A percentile compares a stretch with the other conserved stretches of the same genome.
These are phyloP conservation scores for Solioccasus polychromus DNA, from an alignment of 768 basidiomycete genomes.

Conservation along the genomic window DNA sequence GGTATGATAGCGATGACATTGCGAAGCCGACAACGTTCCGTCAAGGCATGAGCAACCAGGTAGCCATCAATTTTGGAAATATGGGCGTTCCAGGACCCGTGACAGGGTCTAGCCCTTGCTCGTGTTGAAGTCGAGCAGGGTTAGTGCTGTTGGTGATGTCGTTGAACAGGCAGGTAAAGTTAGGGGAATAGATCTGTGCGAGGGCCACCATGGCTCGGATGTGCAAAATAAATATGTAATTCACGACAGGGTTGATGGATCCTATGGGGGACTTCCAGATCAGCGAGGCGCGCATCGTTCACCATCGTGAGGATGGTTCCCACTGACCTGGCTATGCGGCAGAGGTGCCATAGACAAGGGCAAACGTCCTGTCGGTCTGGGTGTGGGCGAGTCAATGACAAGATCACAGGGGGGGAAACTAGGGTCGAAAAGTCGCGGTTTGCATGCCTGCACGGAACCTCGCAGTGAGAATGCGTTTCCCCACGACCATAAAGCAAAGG, in stretches of 20 bases:
- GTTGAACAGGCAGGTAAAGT: conserved; percentile 42
- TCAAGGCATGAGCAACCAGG: conserved; percentile 32
- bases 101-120: conserved; percentile 32
- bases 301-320: conserved; percentile 58
- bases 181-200: conserved; percentile 38
- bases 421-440: conserved; percentile 56
- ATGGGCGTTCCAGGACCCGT: conserved; percentile 53
- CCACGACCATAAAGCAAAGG: not conserved
- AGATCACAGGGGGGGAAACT: conserved; percentile 34
- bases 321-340: conserved; percentile 62
- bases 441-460: conserved; percentile 16
- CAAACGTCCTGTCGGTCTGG: conserved; percentile 39
- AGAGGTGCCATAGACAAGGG: conserved; percentile 50
- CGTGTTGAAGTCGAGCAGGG: conserved; percentile 35
- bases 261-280: conserved; percentile 47
- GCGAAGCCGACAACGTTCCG: not conserved
- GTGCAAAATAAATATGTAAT: not conserved
- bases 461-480: not conserved
- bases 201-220: conserved; percentile 9
- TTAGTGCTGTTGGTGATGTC: conserved; percentile 47
- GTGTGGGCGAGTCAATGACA: conserved; percentile 6
- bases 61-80: conserved; percentile 33
- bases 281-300: conserved; percentile 57
- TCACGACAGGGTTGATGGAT: conserved; percentile 54
- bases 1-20: too few relatives aligned